Percentiles rank a stretch among this genome's conserved stretches.
Evolutionary conservation across 2,329 filamentous ascomycete genomes (phyloP).

Genomic region (Zymoseptoria pseudotritici): DNA sequence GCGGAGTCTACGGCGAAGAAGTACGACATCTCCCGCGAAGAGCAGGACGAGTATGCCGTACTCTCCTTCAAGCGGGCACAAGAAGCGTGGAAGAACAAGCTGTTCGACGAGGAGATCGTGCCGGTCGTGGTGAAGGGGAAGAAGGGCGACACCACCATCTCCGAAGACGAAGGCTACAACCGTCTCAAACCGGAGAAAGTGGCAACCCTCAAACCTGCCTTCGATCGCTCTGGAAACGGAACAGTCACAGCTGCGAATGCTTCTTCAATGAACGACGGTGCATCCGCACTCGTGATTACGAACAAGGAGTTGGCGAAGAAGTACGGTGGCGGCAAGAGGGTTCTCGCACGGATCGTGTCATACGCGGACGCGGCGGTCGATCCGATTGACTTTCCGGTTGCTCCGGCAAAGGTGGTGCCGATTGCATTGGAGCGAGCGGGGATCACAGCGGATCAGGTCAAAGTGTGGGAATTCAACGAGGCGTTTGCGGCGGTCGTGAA

Average conservation of each 20-base stretch:
- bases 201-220: conserved; percentile 79
- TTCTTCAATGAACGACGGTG: conserved; percentile 90
- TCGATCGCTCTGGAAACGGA: conserved; percentile 74
- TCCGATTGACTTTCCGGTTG: conserved; percentile 87
- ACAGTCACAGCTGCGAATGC: conserved; percentile 93
- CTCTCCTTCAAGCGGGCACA: conserved; percentile 84
- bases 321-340: conserved; percentile 66
- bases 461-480: conserved; percentile 98
- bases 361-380: conserved; percentile 87
- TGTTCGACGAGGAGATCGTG: conserved; percentile 83
- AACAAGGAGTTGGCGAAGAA: conserved; percentile 73
- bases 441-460: conserved; percentile 83
- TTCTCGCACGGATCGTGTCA: conserved; percentile 78
- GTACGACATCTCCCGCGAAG: conserved; percentile 67
- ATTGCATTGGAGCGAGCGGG: conserved; percentile 82
- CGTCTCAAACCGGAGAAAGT: conserved; percentile 84
- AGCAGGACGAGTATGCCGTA: conserved; percentile 88
- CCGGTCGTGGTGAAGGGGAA: conserved; percentile 77
- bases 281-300: conserved; percentile 77
- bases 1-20: conserved; percentile 93
- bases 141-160: conserved; percentile 74
- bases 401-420: conserved; percentile 85
- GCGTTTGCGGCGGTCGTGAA: conserved; percentile 94
- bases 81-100: conserved; percentile 73
- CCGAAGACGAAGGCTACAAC: conserved; percentile 81